Evolutionary conservation across 192 early-diverging fungal genomes (phyloP), one percentile per base, ranked within the genome.

Genomic region (Gryganskiella cystojenkinii): DNA sequence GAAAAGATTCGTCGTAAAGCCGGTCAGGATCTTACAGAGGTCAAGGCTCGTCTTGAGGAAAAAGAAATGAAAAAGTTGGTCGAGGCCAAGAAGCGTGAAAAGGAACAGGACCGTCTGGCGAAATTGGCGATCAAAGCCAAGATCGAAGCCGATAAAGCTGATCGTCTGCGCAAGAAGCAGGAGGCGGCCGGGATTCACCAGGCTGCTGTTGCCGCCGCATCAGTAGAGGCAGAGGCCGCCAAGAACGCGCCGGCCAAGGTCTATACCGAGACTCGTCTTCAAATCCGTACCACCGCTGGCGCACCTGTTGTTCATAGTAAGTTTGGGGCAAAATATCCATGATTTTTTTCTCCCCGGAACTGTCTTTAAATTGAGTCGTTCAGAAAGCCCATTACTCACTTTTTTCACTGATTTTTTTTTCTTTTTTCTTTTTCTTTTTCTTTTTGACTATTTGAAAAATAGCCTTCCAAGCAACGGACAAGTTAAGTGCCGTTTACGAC

Each of bases 111-210:
- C 17, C 86, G 81, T 42, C 49, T 80, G n/a, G 93, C 93, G 3
- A 91, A 90, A 55, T 88, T 81, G n/a, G 87, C 87, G 60, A 90
- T 96, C 60, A 90, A 88, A 59, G 88, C 86, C 13, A 89, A 92
- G 69, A 92, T 96, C 69, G 95, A 95, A 67, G 82, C 79, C 19
- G 95, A 96, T 70, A 94, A 91, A 68, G 76, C 67, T 47, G 94
- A 94, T 40, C 61, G 95, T 13, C 81, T 83, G 1, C 84, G 88
- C 3, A 87, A 91, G 83, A 68, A 69, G 54, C 74, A 64, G 89
- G 91, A 81, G 31, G 66, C 52, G 4, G 53, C 63, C 28, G 14
- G 13, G 8, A 42, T 55, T 24, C 34, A 49, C 30, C 52, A 53
- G 24, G 59, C 75, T 43, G 60, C 80, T 17, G 69, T 79, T 24